Evolutionary conservation across 1,284 basidiomycete species (phyloP).

Genomic region (Filobasidium uniguttulatum): DNA sequence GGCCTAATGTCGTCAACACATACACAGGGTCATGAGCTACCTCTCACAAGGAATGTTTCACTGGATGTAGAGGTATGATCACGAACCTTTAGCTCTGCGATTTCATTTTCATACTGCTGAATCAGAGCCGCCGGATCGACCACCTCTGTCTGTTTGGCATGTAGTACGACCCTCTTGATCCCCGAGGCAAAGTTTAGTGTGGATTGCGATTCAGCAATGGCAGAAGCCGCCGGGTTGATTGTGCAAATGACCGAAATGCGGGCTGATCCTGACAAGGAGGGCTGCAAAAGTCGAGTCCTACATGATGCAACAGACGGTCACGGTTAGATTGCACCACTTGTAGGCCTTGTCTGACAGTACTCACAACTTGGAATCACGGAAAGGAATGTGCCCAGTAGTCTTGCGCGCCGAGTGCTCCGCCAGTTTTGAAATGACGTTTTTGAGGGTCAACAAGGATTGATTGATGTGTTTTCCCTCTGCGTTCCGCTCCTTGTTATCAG

Average conservation of each 20-base stretch:
- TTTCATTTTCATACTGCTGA: slow-evolving; percentile 71
- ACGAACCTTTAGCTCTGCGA: slow-evolving; percentile 51
- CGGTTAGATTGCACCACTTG: neutral
- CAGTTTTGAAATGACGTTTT: slow-evolving; percentile 73
- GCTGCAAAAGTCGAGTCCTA: slow-evolving; percentile 78
- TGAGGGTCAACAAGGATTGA: slow-evolving; percentile 60
- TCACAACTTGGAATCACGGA: slow-evolving; percentile 73
- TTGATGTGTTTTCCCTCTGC: slow-evolving; percentile 90
- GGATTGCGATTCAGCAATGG: slow-evolving; percentile 66
- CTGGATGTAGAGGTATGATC: neutral
- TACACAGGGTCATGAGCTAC: neutral
- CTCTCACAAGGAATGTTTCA: neutral
- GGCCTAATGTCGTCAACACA: slow-evolving; percentile 14
- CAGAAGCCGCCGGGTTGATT: slow-evolving; percentile 58
- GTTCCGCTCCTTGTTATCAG: slow-evolving; percentile 80
- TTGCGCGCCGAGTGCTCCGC: slow-evolving; percentile 71
- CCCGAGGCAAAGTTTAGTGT: slow-evolving; percentile 68
- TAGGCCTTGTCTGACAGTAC: neutral
- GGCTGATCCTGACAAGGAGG: slow-evolving; percentile 85
- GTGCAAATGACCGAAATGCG: slow-evolving; percentile 94
- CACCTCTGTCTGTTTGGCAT: slow-evolving; percentile 84
- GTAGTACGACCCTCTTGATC: slow-evolving; percentile 46
- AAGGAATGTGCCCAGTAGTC: slow-evolving; percentile 80
- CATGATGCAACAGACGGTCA: neutral
- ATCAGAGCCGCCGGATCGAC: slow-evolving; percentile 85